Evolutionary conservation across 805 yeast genomes (phyloP).

Genomic region (Starmerella roubikii): DNA sequence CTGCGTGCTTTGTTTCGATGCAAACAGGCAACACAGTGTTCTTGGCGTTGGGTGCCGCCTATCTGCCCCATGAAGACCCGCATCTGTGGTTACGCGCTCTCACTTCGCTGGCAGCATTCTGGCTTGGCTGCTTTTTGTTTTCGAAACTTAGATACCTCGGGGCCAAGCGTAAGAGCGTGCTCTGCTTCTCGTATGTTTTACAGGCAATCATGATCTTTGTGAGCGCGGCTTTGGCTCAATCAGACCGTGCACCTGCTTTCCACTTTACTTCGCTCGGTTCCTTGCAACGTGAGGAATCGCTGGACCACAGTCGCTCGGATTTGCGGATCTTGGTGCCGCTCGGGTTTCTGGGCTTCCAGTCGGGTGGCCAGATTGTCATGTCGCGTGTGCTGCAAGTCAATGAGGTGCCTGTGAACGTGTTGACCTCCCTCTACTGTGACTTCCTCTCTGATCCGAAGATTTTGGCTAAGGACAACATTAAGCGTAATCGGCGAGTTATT

Average conservation of each 20-base stretch:
- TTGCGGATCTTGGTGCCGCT: constrained; percentile 7
- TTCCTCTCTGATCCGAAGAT: constrained; percentile 11
- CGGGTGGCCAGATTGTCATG: constrained; percentile 14
- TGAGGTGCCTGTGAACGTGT: constrained; percentile 13
- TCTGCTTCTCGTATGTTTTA: constrained; percentile 5
- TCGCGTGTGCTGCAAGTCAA: constrained; percentile 9
- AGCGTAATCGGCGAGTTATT: constrained; percentile 9
- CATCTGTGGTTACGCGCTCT: constrained; percentile 11
- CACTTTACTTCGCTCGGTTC: constrained; percentile 3
- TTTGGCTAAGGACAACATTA: constrained; percentile 3
- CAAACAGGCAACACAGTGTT: constrained; percentile 14
- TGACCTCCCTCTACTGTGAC: constrained; percentile 14
- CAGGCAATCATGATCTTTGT: constrained; percentile 8
- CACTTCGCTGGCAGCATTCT: constrained; percentile 6
- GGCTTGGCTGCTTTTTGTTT: constrained; percentile 12
- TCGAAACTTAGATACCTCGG: constrained; percentile 9
- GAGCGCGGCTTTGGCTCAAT: constrained; percentile 10
- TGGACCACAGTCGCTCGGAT: not conserved
- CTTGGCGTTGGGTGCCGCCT: constrained; percentile 11
- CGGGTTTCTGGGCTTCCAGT: constrained; percentile 12
- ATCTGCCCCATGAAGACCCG: constrained; percentile 6
- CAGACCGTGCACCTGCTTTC: constrained; percentile 4
- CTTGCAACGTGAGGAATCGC: not conserved
- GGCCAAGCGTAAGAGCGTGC: constrained; percentile 2
- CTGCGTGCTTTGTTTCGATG: constrained; percentile 11